These are phyloP conservation scores for Hagleromyces aurorensis DNA, from an alignment of 805 yeast genomes.

Conservation along the genomic window DNA sequence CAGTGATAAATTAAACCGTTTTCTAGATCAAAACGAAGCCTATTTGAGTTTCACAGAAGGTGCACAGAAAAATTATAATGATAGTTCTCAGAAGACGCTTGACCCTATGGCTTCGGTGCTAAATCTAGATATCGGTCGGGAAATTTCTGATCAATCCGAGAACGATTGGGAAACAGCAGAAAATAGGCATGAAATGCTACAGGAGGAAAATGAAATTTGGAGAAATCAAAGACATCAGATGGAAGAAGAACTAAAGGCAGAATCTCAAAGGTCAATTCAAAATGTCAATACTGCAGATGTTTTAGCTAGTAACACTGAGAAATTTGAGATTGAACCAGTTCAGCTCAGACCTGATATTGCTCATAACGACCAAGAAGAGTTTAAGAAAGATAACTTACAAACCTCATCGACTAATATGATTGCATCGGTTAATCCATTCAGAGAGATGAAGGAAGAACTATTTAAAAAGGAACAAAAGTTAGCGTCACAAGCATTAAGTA, in stretches of 20 bases:
- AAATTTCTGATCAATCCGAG: no score
- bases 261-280: conserved; percentile 3
- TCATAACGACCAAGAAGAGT: no score
- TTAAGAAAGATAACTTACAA: conserved; percentile 1
- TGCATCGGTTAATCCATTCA: conserved; percentile 24
- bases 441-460: conserved; percentile 19
- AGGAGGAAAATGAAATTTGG: neutral
- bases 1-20: conserved; percentile 19
- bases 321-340: conserved; percentile 9
- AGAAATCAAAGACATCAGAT: conserved; percentile 5
- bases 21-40: conserved; percentile 22
- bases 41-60: conserved; percentile 24
- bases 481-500: no score
- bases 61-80: conserved; percentile 10
- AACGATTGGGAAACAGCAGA: no score
- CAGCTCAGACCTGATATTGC: no score
- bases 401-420: conserved; percentile 3
- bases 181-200: no score
- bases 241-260: conserved; percentile 11
- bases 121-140: no score
- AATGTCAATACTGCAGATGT: no score
- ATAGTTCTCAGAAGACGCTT: conserved; percentile 4
- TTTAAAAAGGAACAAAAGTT: conserved; percentile 17
- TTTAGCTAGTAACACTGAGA: no score
- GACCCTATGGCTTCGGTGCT: conserved; percentile 4